Base-by-base conservation (phyloP, 495 filamentous ascomycete species). In the Xylaria intraflava region DNA sequence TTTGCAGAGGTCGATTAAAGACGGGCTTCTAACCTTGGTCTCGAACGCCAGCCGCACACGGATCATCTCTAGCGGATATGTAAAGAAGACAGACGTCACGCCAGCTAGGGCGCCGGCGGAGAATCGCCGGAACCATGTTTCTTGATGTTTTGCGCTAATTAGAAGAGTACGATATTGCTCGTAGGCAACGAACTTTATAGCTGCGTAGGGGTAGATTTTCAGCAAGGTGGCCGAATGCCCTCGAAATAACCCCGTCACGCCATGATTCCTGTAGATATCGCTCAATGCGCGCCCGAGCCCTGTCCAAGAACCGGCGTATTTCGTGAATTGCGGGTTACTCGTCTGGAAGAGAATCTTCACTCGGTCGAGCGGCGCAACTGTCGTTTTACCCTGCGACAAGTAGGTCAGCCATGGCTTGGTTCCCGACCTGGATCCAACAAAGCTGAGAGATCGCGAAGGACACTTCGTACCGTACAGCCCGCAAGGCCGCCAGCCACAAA, bases 341-440 rank as follows among this genome's bases (percentile, higher is more conserved):
- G 93, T 85, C 71, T 98, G 93, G 75, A 98, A 97, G 46, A 98
- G 86, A 66, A 98, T 98, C 69, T 98, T 98, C 64, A 98, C 93
- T 40, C 93, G 85, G 73, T 98, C 93, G 49, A 98, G 88, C 30
- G 93, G 93, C 23, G 88, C 93, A 12, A 98, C 95, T 16, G 94
- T 75, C 0, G 92, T 96, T 78, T 98, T 98, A 58, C 88, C 93
- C 90, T 96, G 53, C 35, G 59, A 51, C 24, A 49, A 22, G 9
- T 31, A 33, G 20, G 9, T 29, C 22, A 24, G 16, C 9, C 36
- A 14, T 20, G 19, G 38, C 31, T 24, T 9, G 44, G 3, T 8
- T 23, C n/a, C 8, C 36, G 11, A 26, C 19, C 8, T 26, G 19
- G n/a, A 14, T 5, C 9, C 4, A 7, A 26, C 19, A 29, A 10